Evolutionary conservation across 345 rosid species (phyloP), one percentile per base, ranked within the genome.

Genomic region (Anastatica hierochuntica): DNA sequence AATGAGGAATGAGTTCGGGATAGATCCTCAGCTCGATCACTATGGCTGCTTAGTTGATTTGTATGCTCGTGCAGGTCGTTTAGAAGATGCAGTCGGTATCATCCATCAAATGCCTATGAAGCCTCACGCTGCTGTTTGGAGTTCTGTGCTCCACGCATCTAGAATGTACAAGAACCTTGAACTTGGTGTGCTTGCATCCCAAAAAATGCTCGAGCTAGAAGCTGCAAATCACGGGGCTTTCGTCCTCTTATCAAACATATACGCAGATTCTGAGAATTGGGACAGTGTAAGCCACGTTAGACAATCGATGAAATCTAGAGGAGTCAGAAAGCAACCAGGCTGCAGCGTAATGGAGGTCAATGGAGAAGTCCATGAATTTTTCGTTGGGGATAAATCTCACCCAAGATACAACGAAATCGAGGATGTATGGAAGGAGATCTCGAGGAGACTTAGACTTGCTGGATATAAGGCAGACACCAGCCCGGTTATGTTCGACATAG

Each of bases 1-100:
- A 0, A 80, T 80, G 92, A 70, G 44, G 40, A 53, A 37, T 41
- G 74, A 59, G 14, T 78, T 76, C 24, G 77, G 66, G 53, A 67
- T 78, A 46, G 79, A 83, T 45, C 82, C 87, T 55, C 56, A 50
- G 19, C 51, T 72, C 2, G 84, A 78, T 75, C 92, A 80, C 59
- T 83, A 83, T 36, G 92, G 92, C 35, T 80, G 92, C 69, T 68
- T 83, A 67, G 86, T 83, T 27, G 84, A 83, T 68, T 60, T 83
- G 60, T 76, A 72, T 44, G 80, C 76, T 21, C 74, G 80, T 30
- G 73, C 84, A 20, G 86, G 84, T 3, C 62, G 8, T 54, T 68
- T 83, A 43, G 63, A 72, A 10, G 79, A 76, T 7, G 87, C 87
- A 12, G 30, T 73, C 0, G 21, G 61, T 26, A 55, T 76, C 53